Evolutionary conservation across 148 eudicot genomes (phyloP), one percentile per base, ranked within the genome.

Genomic region (Suaeda aralocaspica): DNA sequence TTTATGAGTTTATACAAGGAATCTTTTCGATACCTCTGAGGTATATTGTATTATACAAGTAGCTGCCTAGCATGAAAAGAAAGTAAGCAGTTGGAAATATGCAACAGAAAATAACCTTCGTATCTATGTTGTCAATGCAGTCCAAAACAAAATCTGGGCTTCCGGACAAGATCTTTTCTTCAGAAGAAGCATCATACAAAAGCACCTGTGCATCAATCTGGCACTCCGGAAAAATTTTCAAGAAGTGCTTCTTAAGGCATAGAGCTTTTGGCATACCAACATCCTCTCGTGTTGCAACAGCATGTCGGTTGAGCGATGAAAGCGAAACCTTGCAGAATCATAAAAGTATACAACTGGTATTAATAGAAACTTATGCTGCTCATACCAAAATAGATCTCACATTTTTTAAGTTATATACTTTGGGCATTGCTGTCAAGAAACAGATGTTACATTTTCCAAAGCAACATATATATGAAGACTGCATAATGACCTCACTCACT

Each of bases 41-140:
- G 2, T 49, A 49, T 4, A 49, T 49, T 13, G 52, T 1, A 18
- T 49, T 16, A 6, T 49, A n/a, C n/a, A 4, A 49, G n/a, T 51
- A 51, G 56, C 56, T 46, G 69, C 28, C 44, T 1, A 51, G 16
- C 46, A 34, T 22, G 18, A 2, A 67, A 67, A 30, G 49, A 11
- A 39, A 56, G 36, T 18, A 26, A 10, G 22, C 24, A 5, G 2
- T 51, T 18, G 25, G 56, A 4, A 51, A 51, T 3, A 3, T 10
- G 60, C 5, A 19, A 33, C 7, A 30, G 46, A 62, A 50, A 66
- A 14, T 31, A 81, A 94, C 98, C 92, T 94, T 94, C 6, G 98
- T 94, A 82, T 87, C 97, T 57, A 94, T 94, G 82, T 94, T 94
- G 79, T 94, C 98, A 77, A 94, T 94, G 83, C 98, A 94, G 77